Evolutionary conservation across 148 eudicot genomes (phyloP).

Genomic region (Salicornia ramosissima): DNA sequence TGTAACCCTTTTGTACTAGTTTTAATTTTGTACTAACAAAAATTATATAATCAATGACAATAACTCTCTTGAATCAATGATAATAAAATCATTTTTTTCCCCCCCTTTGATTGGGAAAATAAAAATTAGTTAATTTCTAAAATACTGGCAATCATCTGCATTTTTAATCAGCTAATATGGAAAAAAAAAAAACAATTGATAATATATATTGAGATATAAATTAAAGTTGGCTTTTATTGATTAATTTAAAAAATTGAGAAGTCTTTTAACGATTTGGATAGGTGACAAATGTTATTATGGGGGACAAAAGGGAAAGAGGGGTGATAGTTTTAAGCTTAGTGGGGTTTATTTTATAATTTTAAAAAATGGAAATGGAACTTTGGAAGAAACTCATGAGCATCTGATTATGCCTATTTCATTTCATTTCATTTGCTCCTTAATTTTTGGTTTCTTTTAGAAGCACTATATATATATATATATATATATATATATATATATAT

Average conservation of each 20-base stretch:
- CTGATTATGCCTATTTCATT: neutral
- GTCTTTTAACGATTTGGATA: neutral
- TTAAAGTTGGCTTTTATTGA: too few relatives aligned
- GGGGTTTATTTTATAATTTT: slow-evolving; percentile 11
- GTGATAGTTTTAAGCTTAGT: too few relatives aligned
- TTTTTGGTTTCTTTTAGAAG: slow-evolving; percentile 6
- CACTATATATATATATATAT: neutral
- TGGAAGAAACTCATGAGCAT: slow-evolving; percentile 12
- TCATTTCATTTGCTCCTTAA: neutral
- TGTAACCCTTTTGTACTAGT: neutral
- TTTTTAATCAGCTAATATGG: too few relatives aligned
- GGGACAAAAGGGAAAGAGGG: neutral
- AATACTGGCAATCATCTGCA: too few relatives aligned
- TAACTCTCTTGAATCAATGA: too few relatives aligned
- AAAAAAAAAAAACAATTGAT: too few relatives aligned
- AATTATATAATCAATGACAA: neutral
- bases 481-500: too few relatives aligned
- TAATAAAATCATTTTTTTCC: too few relatives aligned
- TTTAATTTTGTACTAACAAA: neutral
- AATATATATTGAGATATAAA: too few relatives aligned
- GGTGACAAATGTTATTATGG: neutral
- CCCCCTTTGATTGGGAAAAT: too few relatives aligned
- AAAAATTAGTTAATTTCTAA: too few relatives aligned
- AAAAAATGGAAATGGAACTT: slow-evolving; percentile 24
- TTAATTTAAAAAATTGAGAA: neutral